Conservation (phyloP, 208 protist genomes). For the Acanthamoeba quina region DNA sequence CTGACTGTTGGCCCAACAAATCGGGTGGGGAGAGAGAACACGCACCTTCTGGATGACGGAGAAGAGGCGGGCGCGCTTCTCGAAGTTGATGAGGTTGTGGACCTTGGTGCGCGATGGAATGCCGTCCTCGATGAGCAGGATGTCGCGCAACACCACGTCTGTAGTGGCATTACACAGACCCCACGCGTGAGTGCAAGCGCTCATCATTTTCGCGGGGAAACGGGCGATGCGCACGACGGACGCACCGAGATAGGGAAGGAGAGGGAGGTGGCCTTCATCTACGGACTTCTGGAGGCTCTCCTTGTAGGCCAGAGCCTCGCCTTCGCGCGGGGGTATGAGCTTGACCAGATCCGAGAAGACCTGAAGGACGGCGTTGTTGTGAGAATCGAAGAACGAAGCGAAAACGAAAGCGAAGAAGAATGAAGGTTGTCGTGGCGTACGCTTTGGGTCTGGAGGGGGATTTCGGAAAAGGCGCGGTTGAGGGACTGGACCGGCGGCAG, state of each 20-base stretch:
- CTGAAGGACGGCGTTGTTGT: neutral
- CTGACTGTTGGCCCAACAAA: neutral
- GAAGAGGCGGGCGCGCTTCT: slow-evolving; percentile 79
- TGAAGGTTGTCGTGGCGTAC: neutral
- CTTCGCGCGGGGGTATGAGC: slow-evolving; percentile 7
- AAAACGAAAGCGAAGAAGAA: neutral
- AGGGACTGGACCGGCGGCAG: slow-evolving; percentile 15
- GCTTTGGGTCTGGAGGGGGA: slow-evolving; percentile 22
- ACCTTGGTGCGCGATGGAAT: neutral
- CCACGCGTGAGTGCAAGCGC: neutral
- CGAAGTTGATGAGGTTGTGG: slow-evolving; percentile 83
- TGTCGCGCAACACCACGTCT: slow-evolving; percentile 11
- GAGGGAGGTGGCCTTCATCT: neutral
- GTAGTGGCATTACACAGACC: neutral
- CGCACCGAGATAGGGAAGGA: slow-evolving; percentile 31
- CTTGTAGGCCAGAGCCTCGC: slow-evolving; percentile 21
- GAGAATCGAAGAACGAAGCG: neutral
- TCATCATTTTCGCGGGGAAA: neutral
- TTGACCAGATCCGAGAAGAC: slow-evolving; percentile 28
- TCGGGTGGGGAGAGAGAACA: neutral
- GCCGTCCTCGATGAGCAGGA: slow-evolving; percentile 10
- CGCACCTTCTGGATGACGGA: slow-evolving; percentile 78
- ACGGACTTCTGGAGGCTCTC: neutral
- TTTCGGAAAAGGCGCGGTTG: slow-evolving; percentile 17
- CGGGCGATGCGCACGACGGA: neutral